These are phyloP conservation scores for Myxozyma neglecta DNA, from an alignment of 805 yeast genomes.

Conservation along the genomic window DNA sequence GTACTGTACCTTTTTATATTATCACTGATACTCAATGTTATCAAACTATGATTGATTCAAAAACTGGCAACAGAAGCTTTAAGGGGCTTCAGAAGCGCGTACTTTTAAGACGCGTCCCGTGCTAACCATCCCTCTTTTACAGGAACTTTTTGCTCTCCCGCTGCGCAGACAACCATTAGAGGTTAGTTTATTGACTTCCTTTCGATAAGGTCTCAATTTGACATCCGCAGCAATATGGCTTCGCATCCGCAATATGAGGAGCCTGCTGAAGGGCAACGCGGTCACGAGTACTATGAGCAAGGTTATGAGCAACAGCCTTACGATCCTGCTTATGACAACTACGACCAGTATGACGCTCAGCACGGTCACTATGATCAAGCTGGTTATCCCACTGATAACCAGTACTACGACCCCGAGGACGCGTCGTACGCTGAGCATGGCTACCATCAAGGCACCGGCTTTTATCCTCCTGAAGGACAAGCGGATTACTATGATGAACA, in stretches of 20 bases:
- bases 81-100: not conserved
- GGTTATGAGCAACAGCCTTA: slow-evolving; percentile 28
- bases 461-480: slow-evolving; percentile 25
- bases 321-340: slow-evolving; percentile 38
- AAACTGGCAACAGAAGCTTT: no score
- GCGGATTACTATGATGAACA: slow-evolving; percentile 34
- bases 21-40: no score
- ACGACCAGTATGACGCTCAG: slow-evolving; percentile 45
- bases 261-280: slow-evolving; percentile 33
- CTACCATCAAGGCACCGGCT: slow-evolving; percentile 32
- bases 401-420: slow-evolving; percentile 40
- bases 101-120: not conserved
- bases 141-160: not conserved
- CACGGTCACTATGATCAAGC: slow-evolving; percentile 41
- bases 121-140: not conserved
- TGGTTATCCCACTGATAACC: slow-evolving; percentile 43
- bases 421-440: slow-evolving; percentile 20
- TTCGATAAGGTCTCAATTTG: not conserved
- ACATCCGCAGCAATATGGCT: slow-evolving; percentile 16
- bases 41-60: no score
- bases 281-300: slow-evolving; percentile 35
- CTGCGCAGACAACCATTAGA: not conserved
- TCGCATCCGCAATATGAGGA: slow-evolving; percentile 35
- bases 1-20: not conserved
- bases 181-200: not conserved